Conservation (phyloP, 1,284 basidiomycete genomes). For the Wolfiporia cocos region DNA sequence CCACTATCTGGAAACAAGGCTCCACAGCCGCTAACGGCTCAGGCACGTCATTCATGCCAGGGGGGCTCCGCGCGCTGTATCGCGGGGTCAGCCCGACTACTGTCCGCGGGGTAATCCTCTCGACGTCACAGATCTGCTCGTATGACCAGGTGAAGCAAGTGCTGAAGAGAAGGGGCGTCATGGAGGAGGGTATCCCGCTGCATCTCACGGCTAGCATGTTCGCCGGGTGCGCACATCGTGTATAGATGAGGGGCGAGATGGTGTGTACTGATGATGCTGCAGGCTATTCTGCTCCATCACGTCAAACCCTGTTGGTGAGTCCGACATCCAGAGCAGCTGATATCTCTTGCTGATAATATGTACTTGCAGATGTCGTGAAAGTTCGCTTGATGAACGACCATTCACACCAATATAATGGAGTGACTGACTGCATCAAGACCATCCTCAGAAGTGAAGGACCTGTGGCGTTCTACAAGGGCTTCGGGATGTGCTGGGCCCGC, state of each 20-base stretch:
- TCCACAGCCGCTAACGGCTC: slow-evolving; percentile 10
- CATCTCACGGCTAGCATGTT: slow-evolving; percentile 32
- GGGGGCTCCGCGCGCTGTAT: slow-evolving; percentile 28
- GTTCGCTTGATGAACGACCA: slow-evolving; percentile 38
- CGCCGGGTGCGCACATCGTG: slow-evolving; percentile 30
- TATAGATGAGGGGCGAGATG: neutral
- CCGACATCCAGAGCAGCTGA: neutral
- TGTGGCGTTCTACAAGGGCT: slow-evolving; percentile 33
- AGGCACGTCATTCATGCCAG: slow-evolving; percentile 11
- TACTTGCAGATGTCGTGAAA: slow-evolving; percentile 30
- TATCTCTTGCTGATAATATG: neutral
- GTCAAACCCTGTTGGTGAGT: slow-evolving; percentile 33
- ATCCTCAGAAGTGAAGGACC: slow-evolving; percentile 28
- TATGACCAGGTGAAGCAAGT: slow-evolving; percentile 35
- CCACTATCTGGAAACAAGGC: slow-evolving; percentile 28
- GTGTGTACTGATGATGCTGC: neutral
- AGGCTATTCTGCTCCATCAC: slow-evolving; percentile 34
- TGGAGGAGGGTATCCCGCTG: slow-evolving; percentile 30
- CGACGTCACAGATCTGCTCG: slow-evolving; percentile 32
- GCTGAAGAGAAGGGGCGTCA: slow-evolving; percentile 25
- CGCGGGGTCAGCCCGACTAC: slow-evolving; percentile 32
- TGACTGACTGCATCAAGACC: slow-evolving; percentile 26
- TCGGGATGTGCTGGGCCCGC: slow-evolving; percentile 35
- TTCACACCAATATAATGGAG: slow-evolving; percentile 24
- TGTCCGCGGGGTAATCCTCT: slow-evolving; percentile 29